Percentiles rank a stretch among this genome's conserved stretches.
phyloP scores from a whole-genome alignment of 2,329 filamentous ascomycete species.

The Scytalidium sp. region DNA sequence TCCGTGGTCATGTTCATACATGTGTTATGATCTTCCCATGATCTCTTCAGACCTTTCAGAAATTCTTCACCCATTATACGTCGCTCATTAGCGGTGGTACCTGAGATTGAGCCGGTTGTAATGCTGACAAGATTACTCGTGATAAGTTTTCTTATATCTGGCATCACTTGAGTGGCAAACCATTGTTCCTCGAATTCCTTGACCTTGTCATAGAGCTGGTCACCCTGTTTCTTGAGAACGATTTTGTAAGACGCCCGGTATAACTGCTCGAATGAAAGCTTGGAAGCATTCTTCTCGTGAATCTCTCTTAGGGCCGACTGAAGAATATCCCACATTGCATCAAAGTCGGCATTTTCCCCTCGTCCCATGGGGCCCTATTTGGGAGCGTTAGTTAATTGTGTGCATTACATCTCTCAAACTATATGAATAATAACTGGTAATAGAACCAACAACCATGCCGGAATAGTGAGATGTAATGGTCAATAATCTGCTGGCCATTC shows the following conservation, averaged over 20 bases:
- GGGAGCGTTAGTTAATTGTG: not conserved
- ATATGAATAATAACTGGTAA: not conserved
- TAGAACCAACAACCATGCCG: too few species aligned
- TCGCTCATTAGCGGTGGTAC: conserved; percentile 72
- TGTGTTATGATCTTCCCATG: conserved; percentile 86
- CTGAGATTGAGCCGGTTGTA: conserved; percentile 52
- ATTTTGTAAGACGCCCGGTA: conserved; percentile 95
- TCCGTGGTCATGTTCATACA: conserved; percentile 97
- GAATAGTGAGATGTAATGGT: too few species aligned
- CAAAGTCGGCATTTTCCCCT: conserved; percentile 71
- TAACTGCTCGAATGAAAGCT: conserved; percentile 89
- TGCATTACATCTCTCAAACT: not conserved
- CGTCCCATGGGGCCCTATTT: conserved; percentile 48
- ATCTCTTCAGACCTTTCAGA: conserved; percentile 68
- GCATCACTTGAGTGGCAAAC: conserved; percentile 72
- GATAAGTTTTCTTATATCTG: conserved; percentile 67
- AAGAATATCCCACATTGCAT: conserved; percentile 78
- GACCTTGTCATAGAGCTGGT: conserved; percentile 76
- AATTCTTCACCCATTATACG: conserved; percentile 81
- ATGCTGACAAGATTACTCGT: conserved; percentile 62
- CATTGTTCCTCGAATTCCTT: conserved; percentile 78
- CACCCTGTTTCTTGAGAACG: conserved; percentile 82
- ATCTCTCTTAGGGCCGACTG: conserved; percentile 79
- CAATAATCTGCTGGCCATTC: too few species aligned
- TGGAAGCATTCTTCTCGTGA: conserved; percentile 85